Evolutionary conservation across 495 filamentous ascomycete species (phyloP).

Genomic region (Xylaria castorea): DNA sequence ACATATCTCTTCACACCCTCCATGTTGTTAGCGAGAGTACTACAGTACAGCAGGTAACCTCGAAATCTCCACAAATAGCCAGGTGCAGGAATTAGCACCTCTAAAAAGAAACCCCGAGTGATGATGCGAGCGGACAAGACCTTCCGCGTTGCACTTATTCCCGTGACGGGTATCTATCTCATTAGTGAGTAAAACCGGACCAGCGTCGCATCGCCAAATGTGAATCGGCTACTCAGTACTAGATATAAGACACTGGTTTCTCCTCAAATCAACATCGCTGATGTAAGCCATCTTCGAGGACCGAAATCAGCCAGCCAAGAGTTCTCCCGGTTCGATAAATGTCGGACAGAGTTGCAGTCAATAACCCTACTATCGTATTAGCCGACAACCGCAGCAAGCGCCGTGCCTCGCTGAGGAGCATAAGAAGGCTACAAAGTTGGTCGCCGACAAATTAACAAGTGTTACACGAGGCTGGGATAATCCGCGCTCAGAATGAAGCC

Average conservation of each 20-base stretch:
- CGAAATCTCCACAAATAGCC: constrained; percentile 8
- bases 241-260: background rate
- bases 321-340: background rate
- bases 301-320: background rate
- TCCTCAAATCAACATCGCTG: background rate
- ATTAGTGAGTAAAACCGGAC: constrained; percentile 7
- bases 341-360: background rate
- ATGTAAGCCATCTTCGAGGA: background rate
- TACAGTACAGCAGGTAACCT: background rate
- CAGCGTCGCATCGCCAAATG: background rate
- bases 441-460: background rate
- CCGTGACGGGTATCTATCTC: background rate
- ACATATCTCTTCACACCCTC: background rate
- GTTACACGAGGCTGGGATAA: background rate
- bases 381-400: background rate
- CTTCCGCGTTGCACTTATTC: background rate
- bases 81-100: background rate
- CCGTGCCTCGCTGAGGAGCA: background rate
- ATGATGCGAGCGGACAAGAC: background rate
- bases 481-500: background rate
- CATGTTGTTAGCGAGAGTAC: no score
- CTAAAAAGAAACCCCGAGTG: background rate
- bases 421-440: background rate
- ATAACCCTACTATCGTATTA: background rate
- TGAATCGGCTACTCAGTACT: background rate